A percentile compares a stretch with the other conserved stretches of the same genome.
Conservation (phyloP, 345 rosid species). For the Eucalyptus lansdowneana region DNA sequence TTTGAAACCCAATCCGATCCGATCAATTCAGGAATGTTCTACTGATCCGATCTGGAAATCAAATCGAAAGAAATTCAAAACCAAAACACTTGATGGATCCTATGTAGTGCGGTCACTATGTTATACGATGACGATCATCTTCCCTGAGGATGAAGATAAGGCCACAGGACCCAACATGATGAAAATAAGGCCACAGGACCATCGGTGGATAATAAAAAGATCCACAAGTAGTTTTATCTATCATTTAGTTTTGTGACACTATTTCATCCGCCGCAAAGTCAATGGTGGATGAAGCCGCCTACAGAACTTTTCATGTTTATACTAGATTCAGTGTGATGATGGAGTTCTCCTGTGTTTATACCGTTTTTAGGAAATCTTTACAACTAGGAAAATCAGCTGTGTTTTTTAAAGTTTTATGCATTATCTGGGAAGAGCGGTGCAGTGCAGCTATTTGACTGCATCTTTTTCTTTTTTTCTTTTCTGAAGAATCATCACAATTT, state of each 20-base stretch:
- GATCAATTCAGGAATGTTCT: neutral
- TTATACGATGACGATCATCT: neutral
- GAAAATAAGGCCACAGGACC: too few species aligned
- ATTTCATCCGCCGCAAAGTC: neutral
- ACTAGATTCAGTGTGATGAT: neutral
- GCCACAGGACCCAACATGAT: neutral
- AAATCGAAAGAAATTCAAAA: neutral
- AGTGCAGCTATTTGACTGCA: neutral
- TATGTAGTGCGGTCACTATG: neutral
- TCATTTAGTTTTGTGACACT: neutral
- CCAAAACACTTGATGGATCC: neutral
- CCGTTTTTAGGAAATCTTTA: neutral
- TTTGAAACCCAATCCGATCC: neutral
- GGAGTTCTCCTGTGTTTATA: neutral
- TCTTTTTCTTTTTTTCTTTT: neutral
- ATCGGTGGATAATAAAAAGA: neutral
- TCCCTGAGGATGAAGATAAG: neutral
- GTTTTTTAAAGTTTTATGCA: neutral
- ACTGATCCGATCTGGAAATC: neutral
- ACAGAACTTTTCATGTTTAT: neutral
- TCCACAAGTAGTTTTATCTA: neutral
- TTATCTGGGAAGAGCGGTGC: neutral
- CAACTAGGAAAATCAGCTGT: neutral
- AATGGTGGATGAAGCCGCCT: neutral
- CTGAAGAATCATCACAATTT: neutral